Conservation (phyloP, 768 basidiomycete genomes). For the Serpula lacrymans region DNA sequence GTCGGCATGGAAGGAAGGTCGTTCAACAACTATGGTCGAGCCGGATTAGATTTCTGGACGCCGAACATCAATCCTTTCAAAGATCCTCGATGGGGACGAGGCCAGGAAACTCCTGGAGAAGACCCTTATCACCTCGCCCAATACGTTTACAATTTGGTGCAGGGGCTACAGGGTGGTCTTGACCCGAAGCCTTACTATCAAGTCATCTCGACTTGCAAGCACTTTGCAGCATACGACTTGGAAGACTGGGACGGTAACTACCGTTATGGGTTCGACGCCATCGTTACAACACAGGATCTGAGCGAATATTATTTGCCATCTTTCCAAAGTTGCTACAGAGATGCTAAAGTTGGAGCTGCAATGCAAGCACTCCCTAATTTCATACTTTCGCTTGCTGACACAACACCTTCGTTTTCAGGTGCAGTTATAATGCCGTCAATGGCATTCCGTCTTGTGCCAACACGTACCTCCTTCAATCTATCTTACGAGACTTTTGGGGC, state of each 20-base stretch:
- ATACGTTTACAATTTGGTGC: conserved; percentile 52
- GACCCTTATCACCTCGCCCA: conserved; percentile 51
- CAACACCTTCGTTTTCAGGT: conserved; percentile 17
- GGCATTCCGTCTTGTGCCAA: conserved; percentile 56
- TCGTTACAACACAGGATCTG: conserved; percentile 52
- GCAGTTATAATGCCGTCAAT: conserved; percentile 61
- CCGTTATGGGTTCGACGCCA: conserved; percentile 50
- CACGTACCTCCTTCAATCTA: conserved; percentile 47
- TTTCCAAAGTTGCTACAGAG: conserved; percentile 59
- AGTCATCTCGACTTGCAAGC: conserved; percentile 56
- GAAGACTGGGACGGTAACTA: conserved; percentile 52
- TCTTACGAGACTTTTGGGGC: conserved; percentile 50
- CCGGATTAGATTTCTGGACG: conserved; percentile 55
- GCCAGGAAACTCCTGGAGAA: conserved; percentile 62
- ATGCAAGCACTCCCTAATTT: conserved; percentile 38
- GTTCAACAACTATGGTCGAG: conserved; percentile 51
- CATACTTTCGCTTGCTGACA: neutral
- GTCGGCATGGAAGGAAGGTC: conserved; percentile 57
- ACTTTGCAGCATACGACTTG: conserved; percentile 57
- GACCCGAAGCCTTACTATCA: conserved; percentile 50
- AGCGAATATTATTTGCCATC: conserved; percentile 53
- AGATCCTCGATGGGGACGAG: conserved; percentile 62
- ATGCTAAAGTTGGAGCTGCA: conserved; percentile 55
- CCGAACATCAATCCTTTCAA: conserved; percentile 54
- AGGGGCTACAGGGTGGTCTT: conserved; percentile 56